Conservation (phyloP, 2,329 filamentous ascomycete genomes). For the Neopestalotiopsis sp. region DNA sequence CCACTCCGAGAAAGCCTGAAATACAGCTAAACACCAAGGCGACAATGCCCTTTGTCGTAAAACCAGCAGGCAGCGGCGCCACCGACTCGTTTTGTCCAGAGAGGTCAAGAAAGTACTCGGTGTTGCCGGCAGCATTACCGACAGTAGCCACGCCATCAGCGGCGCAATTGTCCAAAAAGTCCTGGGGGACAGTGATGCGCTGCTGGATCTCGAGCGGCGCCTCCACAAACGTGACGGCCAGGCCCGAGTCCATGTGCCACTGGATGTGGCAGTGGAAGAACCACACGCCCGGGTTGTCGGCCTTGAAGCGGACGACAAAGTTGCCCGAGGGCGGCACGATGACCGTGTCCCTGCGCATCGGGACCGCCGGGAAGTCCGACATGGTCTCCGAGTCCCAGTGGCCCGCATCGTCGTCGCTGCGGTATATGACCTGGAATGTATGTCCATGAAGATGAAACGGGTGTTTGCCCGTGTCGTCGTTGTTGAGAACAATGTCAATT, state of each 20-base stretch:
- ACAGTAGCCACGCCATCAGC: slow-evolving; percentile 52
- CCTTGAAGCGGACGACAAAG: slow-evolving; percentile 70
- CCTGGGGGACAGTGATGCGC: slow-evolving; percentile 61
- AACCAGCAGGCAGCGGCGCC: slow-evolving; percentile 62
- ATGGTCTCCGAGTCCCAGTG: slow-evolving; percentile 55
- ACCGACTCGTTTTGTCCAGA: slow-evolving; percentile 63
- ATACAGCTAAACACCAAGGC: slow-evolving; percentile 77
- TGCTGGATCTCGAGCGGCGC: slow-evolving; percentile 67
- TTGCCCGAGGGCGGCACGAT: slow-evolving; percentile 70
- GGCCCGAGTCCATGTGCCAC: slow-evolving; percentile 75
- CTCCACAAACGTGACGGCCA: slow-evolving; percentile 69
- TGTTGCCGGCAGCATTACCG: slow-evolving; percentile 81
- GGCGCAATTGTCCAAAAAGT: slow-evolving; percentile 64
- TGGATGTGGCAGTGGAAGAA: slow-evolving; percentile 83
- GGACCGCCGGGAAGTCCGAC: slow-evolving; percentile 55
- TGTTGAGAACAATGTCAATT: slow-evolving; percentile 81
- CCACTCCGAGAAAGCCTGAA: slow-evolving; percentile 71
- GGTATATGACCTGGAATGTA: slow-evolving; percentile 71
- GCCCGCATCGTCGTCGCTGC: slow-evolving; percentile 63
- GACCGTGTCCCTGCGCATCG: slow-evolving; percentile 73
- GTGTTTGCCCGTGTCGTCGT: slow-evolving; percentile 72
- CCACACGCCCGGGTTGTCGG: slow-evolving; percentile 74
- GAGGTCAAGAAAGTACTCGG: slow-evolving; percentile 66
- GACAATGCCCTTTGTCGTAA: slow-evolving; percentile 73
- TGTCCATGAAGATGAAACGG: slow-evolving; percentile 84